These are phyloP conservation scores for Hygrophila difformis DNA, from an alignment of 257 asterid species.

Conservation along the genomic window DNA sequence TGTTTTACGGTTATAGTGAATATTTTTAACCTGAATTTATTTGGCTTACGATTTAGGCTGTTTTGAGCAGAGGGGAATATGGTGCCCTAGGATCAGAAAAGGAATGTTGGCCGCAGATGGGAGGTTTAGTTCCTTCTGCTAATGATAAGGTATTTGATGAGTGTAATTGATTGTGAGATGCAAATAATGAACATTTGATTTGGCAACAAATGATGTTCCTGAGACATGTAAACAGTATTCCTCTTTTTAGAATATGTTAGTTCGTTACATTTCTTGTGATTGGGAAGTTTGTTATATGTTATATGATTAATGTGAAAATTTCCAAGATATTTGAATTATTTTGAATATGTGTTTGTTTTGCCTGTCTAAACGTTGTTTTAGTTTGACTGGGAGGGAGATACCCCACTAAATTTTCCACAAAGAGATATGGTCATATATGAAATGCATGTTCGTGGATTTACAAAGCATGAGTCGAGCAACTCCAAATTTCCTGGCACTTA, in stretches of 20 bases:
- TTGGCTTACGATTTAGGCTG: slow-evolving; percentile 42
- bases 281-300: too few relatives aligned
- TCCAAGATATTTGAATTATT: neutral
- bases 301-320: neutral
- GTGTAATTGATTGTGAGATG: neutral
- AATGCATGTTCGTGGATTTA: slow-evolving; percentile 96
- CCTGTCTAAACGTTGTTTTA: slow-evolving; percentile 22
- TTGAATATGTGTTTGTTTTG: slow-evolving; percentile 3
- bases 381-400: slow-evolving; percentile 99
- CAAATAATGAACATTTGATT: slow-evolving; percentile 2
- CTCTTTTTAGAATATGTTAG: too few relatives aligned
- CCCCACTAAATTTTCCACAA: slow-evolving; percentile 69
- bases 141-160: slow-evolving; percentile 46
- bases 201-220: neutral
- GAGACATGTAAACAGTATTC: too few relatives aligned
- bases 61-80: slow-evolving; percentile 70
- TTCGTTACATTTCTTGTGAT: too few relatives aligned
- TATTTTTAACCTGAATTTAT: slow-evolving; percentile 8
- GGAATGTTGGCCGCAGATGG: slow-evolving; percentile 93
- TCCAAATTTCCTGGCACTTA: slow-evolving; percentile 82
- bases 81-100: slow-evolving; percentile 59
- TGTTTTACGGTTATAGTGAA: neutral
- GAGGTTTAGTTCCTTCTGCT: slow-evolving; percentile 56
- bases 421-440: slow-evolving; percentile 71
- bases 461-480: slow-evolving; percentile 81